Evolutionary conservation across 1,284 basidiomycete species (phyloP).

Genomic region (Trichosporon asahii): DNA sequence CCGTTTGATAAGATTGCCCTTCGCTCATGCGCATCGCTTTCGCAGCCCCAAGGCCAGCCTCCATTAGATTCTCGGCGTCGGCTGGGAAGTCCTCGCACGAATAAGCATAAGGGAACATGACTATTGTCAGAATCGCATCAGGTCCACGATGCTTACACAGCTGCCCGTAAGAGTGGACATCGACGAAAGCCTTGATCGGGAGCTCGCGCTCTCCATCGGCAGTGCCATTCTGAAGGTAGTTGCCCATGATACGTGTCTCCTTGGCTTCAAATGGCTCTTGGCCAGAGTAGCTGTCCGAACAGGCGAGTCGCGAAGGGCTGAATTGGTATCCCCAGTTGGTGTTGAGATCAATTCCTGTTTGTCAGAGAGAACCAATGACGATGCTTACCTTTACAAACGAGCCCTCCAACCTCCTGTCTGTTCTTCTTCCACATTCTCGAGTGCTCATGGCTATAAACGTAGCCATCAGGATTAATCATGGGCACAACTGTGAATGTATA

Average conservation of each 20-base stretch:
- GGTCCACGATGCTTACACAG: slow-evolving; percentile 60
- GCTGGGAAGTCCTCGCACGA: slow-evolving; percentile 65
- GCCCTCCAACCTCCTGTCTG: slow-evolving; percentile 56
- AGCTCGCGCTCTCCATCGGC: slow-evolving; percentile 25
- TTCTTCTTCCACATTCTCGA: slow-evolving; percentile 84
- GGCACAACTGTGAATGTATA: slow-evolving; percentile 76
- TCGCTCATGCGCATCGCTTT: slow-evolving; percentile 60
- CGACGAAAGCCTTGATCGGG: slow-evolving; percentile 62
- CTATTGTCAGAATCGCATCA: slow-evolving; percentile 24
- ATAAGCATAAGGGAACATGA: slow-evolving; percentile 68
- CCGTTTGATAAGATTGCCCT: slow-evolving; percentile 60
- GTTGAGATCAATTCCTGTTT: slow-evolving; percentile 76
- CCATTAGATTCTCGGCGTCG: slow-evolving; percentile 77
- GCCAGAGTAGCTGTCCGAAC: slow-evolving; percentile 71
- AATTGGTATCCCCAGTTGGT: slow-evolving; percentile 62
- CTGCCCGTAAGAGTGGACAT: slow-evolving; percentile 79
- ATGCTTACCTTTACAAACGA: slow-evolving; percentile 49
- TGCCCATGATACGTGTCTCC: slow-evolving; percentile 70
- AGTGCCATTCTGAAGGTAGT: slow-evolving; percentile 59
- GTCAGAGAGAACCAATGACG: slow-evolving; percentile 8
- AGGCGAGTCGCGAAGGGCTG: slow-evolving; percentile 46
- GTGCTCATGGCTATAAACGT: slow-evolving; percentile 62
- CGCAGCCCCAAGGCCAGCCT: slow-evolving; percentile 69
- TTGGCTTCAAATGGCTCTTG: slow-evolving; percentile 67
- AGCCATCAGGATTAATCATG: slow-evolving; percentile 78